Evolutionary conservation across 371 early-diverging fungal genomes (phyloP), one percentile per base, ranked within the genome.

Genomic region (Mortierella polycephala): DNA sequence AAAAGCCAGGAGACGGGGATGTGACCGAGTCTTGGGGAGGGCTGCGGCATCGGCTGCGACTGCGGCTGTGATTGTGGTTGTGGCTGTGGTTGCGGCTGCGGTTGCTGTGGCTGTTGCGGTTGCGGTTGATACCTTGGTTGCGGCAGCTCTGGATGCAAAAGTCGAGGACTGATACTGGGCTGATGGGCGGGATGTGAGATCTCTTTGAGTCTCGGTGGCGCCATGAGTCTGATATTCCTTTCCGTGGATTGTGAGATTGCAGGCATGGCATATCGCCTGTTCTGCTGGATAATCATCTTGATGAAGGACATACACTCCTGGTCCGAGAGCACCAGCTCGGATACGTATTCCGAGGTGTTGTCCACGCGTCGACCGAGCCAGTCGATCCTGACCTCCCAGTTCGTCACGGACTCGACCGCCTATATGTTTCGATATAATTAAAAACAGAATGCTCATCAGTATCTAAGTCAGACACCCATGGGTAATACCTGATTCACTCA

Each of bases 291-390:
- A 39, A 77, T 71, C 77, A 77, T 71, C 59, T 64, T 71, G 51
- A 77, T 67, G 40, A 77, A 77, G 7, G 77, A 77, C 77, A 77
- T 71, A 41, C 77, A 77, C 59, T 76, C 77, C 42, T 76, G 77
- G 40, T 76, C 77, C 12, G 77, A 76, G 21, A 76, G 71, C 21
- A 76, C 77, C 55, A 76, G 20, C 40, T 76, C 77, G 39, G 77
- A 76, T 30, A 76, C 77, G 21, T 71, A 76, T 57, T 71, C 71
- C 14, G 77, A 76, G 7, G 77, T 76, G 58, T 76, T 76, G 54
- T 76, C 77, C 9, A 76, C 61, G 23, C 46, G 46, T 23, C 46
- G 46, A 39, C 44, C 77, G 37, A 76, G 68, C 77, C 77, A 76
- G 39, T 76, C 77, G 40, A 76, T 71, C 42, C 77, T 60, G n/a